These are phyloP conservation scores for Phanerodontia chrysosporium DNA, from an alignment of 768 basidiomycete species.

Conservation along the genomic window DNA sequence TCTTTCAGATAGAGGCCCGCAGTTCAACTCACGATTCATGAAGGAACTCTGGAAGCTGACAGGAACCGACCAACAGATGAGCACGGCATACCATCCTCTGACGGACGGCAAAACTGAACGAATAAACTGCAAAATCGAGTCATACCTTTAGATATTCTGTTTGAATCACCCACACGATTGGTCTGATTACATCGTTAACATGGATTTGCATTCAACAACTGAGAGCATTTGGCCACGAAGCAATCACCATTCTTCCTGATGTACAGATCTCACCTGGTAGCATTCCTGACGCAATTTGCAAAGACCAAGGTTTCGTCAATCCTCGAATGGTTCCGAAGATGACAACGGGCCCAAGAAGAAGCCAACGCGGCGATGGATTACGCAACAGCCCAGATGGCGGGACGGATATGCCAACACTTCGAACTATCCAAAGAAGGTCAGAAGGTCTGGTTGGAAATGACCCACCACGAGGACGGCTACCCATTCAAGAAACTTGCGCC, in stretches of 20 bases:
- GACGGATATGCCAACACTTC: background rate
- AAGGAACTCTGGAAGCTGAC: background rate
- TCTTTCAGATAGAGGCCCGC: conserved; percentile 9
- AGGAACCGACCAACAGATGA: conserved; percentile 14
- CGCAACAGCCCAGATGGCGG: background rate
- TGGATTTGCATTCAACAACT: background rate
- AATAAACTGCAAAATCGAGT: conserved; percentile 29
- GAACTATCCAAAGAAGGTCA: background rate
- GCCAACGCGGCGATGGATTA: background rate
- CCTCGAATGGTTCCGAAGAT: conserved; percentile 24
- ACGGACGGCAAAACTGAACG: conserved; percentile 33
- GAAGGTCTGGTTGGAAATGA: background rate
- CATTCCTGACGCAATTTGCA: background rate
- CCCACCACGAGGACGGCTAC: background rate
- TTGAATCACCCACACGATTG: background rate
- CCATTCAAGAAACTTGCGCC: background rate
- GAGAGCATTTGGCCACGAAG: conserved; percentile 20
- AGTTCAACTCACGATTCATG: background rate
- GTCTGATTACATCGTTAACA: background rate
- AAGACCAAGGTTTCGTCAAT: conserved; percentile 9
- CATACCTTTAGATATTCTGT: conserved; percentile 24
- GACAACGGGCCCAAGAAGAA: conserved; percentile 19
- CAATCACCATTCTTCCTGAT: conserved; percentile 9
- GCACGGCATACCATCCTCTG: conserved; percentile 32
- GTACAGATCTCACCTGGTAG: conserved; percentile 11